These are phyloP conservation scores for Tolypocladium capitatum DNA, from an alignment of 2,329 filamentous ascomycete genomes.

Conservation along the genomic window DNA sequence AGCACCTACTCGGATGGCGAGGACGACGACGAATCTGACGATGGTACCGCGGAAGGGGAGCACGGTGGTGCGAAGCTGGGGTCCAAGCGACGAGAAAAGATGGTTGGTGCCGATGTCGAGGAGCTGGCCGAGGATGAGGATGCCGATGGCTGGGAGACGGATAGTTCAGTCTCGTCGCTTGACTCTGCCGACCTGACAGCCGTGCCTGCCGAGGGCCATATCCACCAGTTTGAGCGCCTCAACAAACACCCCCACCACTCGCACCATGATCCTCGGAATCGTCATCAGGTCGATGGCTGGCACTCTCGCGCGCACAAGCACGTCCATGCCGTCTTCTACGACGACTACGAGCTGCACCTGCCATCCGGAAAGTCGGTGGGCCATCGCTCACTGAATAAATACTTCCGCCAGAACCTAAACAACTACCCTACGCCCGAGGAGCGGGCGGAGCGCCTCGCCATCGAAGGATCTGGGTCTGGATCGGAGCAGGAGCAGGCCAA, in stretches of 20 bases:
- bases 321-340: slow-evolving; percentile 66
- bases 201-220: slow-evolving; percentile 60
- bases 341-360: slow-evolving; percentile 87
- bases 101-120: slow-evolving; percentile 36
- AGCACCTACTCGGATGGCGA: slow-evolving; percentile 84
- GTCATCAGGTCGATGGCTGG: slow-evolving; percentile 64
- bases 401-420: slow-evolving; percentile 86
- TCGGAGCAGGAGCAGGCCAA: slow-evolving; percentile 20
- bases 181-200: slow-evolving; percentile 74
- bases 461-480: slow-evolving; percentile 30
- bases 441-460: slow-evolving; percentile 52
- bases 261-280: slow-evolving; percentile 54
- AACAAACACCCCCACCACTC: slow-evolving; percentile 65
- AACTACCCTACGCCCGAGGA: slow-evolving; percentile 71
- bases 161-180: slow-evolving; percentile 77
- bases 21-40: slow-evolving; percentile 38
- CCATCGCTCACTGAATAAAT: slow-evolving; percentile 74
- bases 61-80: slow-evolving; percentile 58
- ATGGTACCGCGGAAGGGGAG: slow-evolving; percentile 25
- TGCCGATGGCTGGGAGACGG: slow-evolving; percentile 88
- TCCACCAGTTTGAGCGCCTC: slow-evolving; percentile 59
- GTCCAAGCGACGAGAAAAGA: slow-evolving; percentile 39
- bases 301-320: slow-evolving; percentile 72
- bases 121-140: slow-evolving; percentile 38
- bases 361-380: slow-evolving; percentile 82